Evolutionary conservation across 2,329 filamentous ascomycete genomes (phyloP).

Genomic region (Plenodomus biglobosus): DNA sequence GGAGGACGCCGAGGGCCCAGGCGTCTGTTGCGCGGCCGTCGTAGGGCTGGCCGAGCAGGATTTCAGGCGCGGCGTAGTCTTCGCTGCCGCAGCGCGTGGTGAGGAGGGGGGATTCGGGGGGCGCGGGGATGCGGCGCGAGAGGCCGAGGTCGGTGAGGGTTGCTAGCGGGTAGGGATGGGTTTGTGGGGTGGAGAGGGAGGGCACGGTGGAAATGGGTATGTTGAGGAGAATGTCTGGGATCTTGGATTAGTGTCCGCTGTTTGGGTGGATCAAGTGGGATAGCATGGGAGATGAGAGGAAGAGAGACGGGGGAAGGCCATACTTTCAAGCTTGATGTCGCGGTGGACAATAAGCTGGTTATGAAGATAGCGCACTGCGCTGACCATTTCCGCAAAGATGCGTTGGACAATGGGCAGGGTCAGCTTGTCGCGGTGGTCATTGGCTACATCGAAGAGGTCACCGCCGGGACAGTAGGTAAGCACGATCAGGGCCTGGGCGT

Average conservation of each 20-base stretch:
- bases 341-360: conserved; percentile 85
- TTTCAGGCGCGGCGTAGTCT: conserved; percentile 95
- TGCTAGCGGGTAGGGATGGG: conserved; percentile 78
- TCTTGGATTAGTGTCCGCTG: conserved; percentile 32
- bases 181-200: conserved; percentile 66
- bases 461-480: conserved; percentile 91
- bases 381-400: conserved; percentile 87
- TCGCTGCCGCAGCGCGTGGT: conserved; percentile 93
- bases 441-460: conserved; percentile 91
- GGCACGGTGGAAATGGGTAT: conserved; percentile 68
- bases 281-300: conserved; percentile 7
- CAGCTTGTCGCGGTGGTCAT: conserved; percentile 67
- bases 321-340: conserved; percentile 98
- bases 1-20: conserved; percentile 90
- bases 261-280: too few relatives aligned
- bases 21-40: conserved; percentile 90
- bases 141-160: conserved; percentile 92
- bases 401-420: conserved; percentile 71
- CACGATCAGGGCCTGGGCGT: conserved; percentile 78
- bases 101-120: conserved; percentile 79
- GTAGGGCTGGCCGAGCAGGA: conserved; percentile 92
- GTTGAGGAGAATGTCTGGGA: conserved; percentile 85
- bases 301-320: conserved; percentile 44
- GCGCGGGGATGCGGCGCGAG: conserved; percentile 74
- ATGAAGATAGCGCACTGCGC: conserved; percentile 84